These are phyloP conservation scores for Kwoniella newhampshirensis DNA, from an alignment of 768 basidiomycete genomes.

Conservation along the genomic window DNA sequence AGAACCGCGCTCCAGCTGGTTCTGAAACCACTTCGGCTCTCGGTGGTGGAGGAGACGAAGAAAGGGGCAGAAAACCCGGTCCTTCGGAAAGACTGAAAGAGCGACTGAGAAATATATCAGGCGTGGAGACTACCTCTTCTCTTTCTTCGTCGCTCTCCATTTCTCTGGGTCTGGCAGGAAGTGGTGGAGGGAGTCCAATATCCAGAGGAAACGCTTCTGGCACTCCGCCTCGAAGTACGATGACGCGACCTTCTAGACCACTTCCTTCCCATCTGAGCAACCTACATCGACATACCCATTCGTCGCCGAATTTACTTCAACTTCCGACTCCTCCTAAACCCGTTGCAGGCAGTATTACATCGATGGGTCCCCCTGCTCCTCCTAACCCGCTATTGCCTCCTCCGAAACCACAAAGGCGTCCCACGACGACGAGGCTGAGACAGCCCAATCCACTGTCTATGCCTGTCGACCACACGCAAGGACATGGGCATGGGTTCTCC, in stretches of 20 bases:
- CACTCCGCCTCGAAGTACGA: neutral
- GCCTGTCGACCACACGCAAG: neutral
- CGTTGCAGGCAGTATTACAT: neutral
- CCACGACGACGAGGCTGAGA: conserved; percentile 25
- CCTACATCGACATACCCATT: conserved; percentile 25
- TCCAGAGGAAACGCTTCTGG: neutral
- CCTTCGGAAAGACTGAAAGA: conserved; percentile 17
- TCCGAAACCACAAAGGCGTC: conserved; percentile 19
- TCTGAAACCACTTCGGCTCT: neutral
- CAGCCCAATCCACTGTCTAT: conserved; percentile 27
- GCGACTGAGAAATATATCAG: conserved; percentile 13
- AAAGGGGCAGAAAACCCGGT: conserved; percentile 8
- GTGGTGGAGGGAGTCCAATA: neutral
- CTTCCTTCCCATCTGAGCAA: conserved; percentile 13
- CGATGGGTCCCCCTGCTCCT: conserved; percentile 12
- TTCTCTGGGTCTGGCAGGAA: neutral
- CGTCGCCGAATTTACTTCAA: conserved; percentile 19
- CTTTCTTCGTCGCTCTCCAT: neutral
- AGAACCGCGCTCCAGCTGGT: neutral
- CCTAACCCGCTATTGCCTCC: conserved; percentile 13
- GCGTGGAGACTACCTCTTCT: conserved; percentile 6
- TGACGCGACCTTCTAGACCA: conserved; percentile 11
- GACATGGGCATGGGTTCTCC: neutral
- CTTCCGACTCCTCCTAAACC: conserved; percentile 3
- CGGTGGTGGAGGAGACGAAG: neutral